Evolutionary conservation across 2,329 filamentous ascomycete species (phyloP), one percentile per base, ranked within the genome.

Genomic region (Madurella fahalii): DNA sequence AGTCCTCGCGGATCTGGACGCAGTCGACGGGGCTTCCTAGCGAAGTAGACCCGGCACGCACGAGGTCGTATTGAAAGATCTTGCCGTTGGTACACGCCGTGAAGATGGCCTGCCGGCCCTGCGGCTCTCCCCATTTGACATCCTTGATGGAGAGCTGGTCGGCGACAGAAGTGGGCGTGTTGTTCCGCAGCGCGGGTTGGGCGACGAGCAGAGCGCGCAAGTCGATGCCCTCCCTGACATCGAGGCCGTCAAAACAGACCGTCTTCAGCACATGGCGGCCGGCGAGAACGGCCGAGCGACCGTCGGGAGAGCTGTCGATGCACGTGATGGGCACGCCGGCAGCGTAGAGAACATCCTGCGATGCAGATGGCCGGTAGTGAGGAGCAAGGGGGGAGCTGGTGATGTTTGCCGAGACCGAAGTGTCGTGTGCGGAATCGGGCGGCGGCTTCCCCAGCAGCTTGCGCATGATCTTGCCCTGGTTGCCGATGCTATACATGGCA

Each of bases 141-240:
- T 84, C 81, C 61, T 80, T 79, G 58, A 86, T 84, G 37, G 82
- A 84, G 47, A 86, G 73, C 66, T 85, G 82, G 57, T 86, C 83
- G 46, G 74, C 65, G 8, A 69, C 68, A 0, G 74, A 69, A n/a
- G 67, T 65, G 1, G 66, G 59, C 2, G 67, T 69, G 47, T 69
- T 74, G 5, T 69, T 68, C 50, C 76, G 74, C 44, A 72, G 70
- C 25, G 76, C 69, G 4, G 73, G 66, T 47, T 81, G 77, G 11
- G 77, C 71, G 13, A 73, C 73, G 54, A 86, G 83, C 16, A 77
- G 72, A 13, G 79, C 73, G 52, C 82, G 78, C 54, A 86, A 64
- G 63, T 86, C 83, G 54, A 83, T 65, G 9, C 79, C 79, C 17
- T 86, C 82, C 40, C 70, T 74, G 55, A 85, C 75, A 20, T 67